phyloP scores from a whole-genome alignment of 2,329 filamentous ascomycete genomes.

The Mycosphaerella sp. region DNA sequence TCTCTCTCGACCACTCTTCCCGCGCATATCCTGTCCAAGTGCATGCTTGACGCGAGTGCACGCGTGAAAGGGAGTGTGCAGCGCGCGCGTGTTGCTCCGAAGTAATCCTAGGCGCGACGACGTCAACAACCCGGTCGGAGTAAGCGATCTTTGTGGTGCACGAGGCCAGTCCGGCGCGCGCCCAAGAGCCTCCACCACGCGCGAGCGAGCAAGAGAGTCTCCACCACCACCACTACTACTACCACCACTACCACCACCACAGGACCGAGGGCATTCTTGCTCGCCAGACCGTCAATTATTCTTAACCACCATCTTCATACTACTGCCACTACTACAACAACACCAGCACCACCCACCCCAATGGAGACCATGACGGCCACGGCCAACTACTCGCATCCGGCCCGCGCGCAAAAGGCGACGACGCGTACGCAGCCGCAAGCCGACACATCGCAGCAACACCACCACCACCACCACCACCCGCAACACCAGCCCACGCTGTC shows the following conservation, averaged over 20 bases:
- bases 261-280: no score
- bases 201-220: not conserved
- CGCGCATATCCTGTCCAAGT: no score
- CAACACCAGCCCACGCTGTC: conserved; percentile 20
- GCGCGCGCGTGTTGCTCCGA: no score
- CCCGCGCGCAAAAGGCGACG: conserved; percentile 13
- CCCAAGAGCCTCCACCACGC: not conserved
- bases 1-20: no score
- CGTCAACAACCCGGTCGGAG: conserved; percentile 3
- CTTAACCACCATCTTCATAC: no score
- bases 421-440: conserved; percentile 24
- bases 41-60: no score
- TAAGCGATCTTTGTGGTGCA: not conserved
- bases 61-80: no score
- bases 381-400: conserved; percentile 5
- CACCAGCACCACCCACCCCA: not conserved
- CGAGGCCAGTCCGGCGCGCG: conserved; percentile 1
- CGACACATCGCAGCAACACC: conserved; percentile 11
- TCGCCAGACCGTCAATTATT: no score
- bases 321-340: not conserved
- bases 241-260: not conserved
- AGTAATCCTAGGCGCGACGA: not conserved
- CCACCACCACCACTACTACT: not conserved
- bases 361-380: conserved; percentile 13
- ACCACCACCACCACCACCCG: not conserved